Base-by-base conservation (phyloP, 2,329 filamentous ascomycete genomes). In the Chalara sp. region DNA sequence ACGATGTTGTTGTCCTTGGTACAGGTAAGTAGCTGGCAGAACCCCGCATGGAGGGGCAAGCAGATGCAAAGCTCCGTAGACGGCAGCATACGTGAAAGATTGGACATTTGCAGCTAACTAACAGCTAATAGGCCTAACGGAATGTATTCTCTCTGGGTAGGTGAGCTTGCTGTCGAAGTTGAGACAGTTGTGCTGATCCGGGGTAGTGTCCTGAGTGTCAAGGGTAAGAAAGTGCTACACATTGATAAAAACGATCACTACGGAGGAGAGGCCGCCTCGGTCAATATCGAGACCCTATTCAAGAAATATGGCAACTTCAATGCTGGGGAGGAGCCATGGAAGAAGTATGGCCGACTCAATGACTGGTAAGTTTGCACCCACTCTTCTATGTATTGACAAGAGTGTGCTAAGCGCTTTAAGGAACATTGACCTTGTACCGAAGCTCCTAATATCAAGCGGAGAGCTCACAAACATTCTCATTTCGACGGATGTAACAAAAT, bases 211-310 rank as follows among this genome's bases (percentile, higher is more conserved):
- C 76, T 97, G 68, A 96, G 90, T 76, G 92, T 97, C 65, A 96
- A 97, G 79, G 92, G 92, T 71, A 92, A 95, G 80, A 97, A 97
- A 78, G 93, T 99, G 67, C 81, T 99, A 59, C 93, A 99, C 76
- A 96, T 99, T 70, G 93, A 97, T 75, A 86, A 91, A 68, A 97
- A 97, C 70, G 89, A 95, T 70, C 91, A 97, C 77, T 97, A 96
- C 68, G 93, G 93, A 80, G 93, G 89, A 62, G 93, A 99, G 76
- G 89, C 93, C 56, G 92, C 93, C 49, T 97, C 92, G 8, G 82
- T 99, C 64, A 99, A 97, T 76, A 88, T 99, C 66, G 90, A 97
- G 76, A 83, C 88, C 70, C 87, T 99, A 63, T 97, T 95, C 81
- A 95, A 93, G 77, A 95, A 91, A 71, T 95, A 96, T 71, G 88